Evolutionary conservation across 176 grass and related monocot genomes (phyloP).

Genomic region (Bolboschoenus planiculmis): DNA sequence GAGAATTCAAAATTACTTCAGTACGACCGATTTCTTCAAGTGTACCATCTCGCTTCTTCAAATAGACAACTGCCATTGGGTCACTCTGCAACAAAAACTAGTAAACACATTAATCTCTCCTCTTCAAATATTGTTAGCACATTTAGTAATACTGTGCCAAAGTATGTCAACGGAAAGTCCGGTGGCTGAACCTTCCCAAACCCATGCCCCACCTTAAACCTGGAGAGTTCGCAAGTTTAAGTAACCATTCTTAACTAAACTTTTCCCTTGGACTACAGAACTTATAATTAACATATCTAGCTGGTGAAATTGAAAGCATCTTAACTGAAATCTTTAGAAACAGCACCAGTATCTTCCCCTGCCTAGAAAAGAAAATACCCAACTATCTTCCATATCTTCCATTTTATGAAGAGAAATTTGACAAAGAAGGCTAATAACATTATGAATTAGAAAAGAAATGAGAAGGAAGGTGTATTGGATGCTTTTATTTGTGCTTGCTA

Average conservation of each 20-base stretch:
- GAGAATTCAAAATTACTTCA: conserved; percentile 78
- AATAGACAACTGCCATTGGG: conserved; percentile 62
- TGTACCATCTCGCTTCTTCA: conserved; percentile 65
- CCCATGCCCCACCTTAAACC: not conserved
- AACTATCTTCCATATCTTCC: not conserved
- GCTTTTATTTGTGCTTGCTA: not conserved
- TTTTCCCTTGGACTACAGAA: not conserved
- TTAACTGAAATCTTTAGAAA: not conserved
- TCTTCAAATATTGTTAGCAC: not conserved
- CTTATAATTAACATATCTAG: not conserved
- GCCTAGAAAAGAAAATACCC: not conserved
- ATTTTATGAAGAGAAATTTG: not conserved
- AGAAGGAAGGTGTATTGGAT: not conserved
- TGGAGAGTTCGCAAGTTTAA: not conserved
- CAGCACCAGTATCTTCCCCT: not conserved
- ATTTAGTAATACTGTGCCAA: not conserved
- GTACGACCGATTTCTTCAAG: conserved; percentile 93
- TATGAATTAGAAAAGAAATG: not conserved
- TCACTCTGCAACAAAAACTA: conserved; percentile 42
- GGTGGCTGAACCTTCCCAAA: not conserved
- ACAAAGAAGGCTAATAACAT: not conserved
- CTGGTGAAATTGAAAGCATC: not conserved
- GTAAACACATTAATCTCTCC: not conserved
- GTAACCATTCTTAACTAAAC: not conserved
- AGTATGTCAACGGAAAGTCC: not conserved